A percentile compares a stretch with the other conserved stretches of the same genome.
Evolutionary conservation across 2,329 filamentous ascomycete species (phyloP).

Genomic region (Trichoderma atrobrunneum): DNA sequence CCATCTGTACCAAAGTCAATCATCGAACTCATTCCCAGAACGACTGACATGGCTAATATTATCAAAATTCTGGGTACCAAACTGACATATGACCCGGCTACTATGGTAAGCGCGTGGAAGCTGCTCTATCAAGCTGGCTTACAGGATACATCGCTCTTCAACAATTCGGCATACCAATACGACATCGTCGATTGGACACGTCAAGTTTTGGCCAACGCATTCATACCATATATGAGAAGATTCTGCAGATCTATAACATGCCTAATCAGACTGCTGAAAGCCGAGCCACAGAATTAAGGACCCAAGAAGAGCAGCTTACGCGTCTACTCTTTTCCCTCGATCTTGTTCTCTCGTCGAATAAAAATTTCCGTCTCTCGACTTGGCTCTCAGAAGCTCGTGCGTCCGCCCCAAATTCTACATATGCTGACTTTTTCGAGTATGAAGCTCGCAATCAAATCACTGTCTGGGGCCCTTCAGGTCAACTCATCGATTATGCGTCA

Average conservation of each 20-base stretch:
- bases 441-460: slow-evolving; percentile 50
- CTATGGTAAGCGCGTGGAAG: slow-evolving; percentile 39
- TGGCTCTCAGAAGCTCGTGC: slow-evolving; percentile 42
- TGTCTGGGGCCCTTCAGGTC: slow-evolving; percentile 46
- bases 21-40: slow-evolving; percentile 43
- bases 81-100: slow-evolving; percentile 20
- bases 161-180: slow-evolving; percentile 41
- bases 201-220: neutral
- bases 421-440: slow-evolving; percentile 40
- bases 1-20: slow-evolving; percentile 43
- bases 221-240: neutral
- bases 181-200: slow-evolving; percentile 36
- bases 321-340: slow-evolving; percentile 39
- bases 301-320: slow-evolving; percentile 28
- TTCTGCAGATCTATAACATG: neutral
- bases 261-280: neutral
- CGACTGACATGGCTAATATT: slow-evolving; percentile 37
- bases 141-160: slow-evolving; percentile 36
- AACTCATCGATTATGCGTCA: slow-evolving; percentile 49
- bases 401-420: slow-evolving; percentile 24
- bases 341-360: slow-evolving; percentile 39
- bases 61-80: neutral
- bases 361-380: slow-evolving; percentile 41
- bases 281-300: neutral
- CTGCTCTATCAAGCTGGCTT: slow-evolving; percentile 37